Evolutionary conservation across 1,139 yeast genomes (phyloP).

Genomic region (Yamadazyma friedrichii): DNA sequence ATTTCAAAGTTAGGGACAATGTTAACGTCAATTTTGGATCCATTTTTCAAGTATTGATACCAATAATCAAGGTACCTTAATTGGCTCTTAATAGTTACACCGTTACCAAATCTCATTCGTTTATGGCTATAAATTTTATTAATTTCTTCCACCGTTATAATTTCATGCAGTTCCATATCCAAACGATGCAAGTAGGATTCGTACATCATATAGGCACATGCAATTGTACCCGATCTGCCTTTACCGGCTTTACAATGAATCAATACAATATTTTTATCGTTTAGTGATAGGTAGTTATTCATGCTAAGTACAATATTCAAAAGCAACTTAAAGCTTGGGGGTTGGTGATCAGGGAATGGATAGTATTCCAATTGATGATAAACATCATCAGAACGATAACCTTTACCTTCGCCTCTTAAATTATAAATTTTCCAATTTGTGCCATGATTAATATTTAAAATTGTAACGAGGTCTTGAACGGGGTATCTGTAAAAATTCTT

Average conservation of each 20-base stretch:
- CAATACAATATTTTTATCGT: constrained; percentile 52
- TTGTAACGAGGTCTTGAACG: constrained; percentile 48
- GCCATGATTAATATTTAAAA: constrained; percentile 49
- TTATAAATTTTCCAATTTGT: constrained; percentile 73
- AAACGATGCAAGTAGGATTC: constrained; percentile 14
- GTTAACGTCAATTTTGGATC: background rate
- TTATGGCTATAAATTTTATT: constrained; percentile 49
- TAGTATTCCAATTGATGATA: constrained; percentile 29
- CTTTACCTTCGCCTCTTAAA: constrained; percentile 59
- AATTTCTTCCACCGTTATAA: constrained; percentile 42
- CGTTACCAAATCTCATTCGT: constrained; percentile 66
- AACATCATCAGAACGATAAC: constrained; percentile 46
- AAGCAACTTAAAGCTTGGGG: constrained; percentile 63
- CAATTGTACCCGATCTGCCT: constrained; percentile 82
- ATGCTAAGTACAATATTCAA: constrained; percentile 46
- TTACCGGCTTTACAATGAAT: constrained; percentile 91
- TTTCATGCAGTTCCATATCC: constrained; percentile 17
- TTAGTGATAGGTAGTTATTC: constrained; percentile 32
- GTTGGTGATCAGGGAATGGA: constrained; percentile 76
- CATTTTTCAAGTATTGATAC: constrained; percentile 24
- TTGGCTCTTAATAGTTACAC: constrained; percentile 75
- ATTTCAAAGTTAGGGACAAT: background rate
- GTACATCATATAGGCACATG: constrained; percentile 67
- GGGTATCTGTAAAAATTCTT: constrained; percentile 56
- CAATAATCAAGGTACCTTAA: constrained; percentile 64